Percentiles rank a stretch among this genome's conserved stretches.
Evolutionary conservation across 2,329 filamentous ascomycete species (phyloP).

Genomic region (Penicillium sclerotigenum): DNA sequence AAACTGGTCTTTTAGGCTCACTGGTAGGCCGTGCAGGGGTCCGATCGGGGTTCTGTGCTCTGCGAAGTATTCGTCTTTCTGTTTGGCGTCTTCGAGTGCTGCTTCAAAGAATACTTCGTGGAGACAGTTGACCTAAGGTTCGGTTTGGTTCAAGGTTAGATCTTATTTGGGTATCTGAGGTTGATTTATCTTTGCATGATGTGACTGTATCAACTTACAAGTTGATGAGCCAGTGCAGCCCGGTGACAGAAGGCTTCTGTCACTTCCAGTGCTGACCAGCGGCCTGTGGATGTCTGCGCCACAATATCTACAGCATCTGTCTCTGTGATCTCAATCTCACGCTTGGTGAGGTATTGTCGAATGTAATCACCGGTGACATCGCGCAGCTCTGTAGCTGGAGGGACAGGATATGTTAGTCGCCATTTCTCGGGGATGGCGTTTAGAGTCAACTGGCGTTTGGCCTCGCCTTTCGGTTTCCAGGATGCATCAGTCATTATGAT

Average conservation of each 20-base stretch:
- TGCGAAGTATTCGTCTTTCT: slow-evolving; percentile 48
- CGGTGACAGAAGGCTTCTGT: slow-evolving; percentile 57
- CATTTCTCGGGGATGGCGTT: slow-evolving; percentile 57
- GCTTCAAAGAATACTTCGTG: slow-evolving; percentile 55
- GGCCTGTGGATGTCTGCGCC: slow-evolving; percentile 51
- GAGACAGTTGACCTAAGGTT: slow-evolving; percentile 48
- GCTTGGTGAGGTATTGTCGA: slow-evolving; percentile 52
- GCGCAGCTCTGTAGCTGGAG: slow-evolving; percentile 50
- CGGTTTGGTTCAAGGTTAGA: background rate
- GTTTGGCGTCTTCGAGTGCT: slow-evolving; percentile 49
- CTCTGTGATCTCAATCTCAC: slow-evolving; percentile 61
- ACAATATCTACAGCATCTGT: slow-evolving; percentile 57
- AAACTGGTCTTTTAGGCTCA: slow-evolving; percentile 53
- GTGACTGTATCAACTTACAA: slow-evolving; percentile 37
- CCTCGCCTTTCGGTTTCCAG: slow-evolving; percentile 52
- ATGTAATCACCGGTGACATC: slow-evolving; percentile 58
- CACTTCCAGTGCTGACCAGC: slow-evolving; percentile 57
- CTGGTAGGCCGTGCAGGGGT: slow-evolving; percentile 61
- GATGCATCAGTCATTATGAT: slow-evolving; percentile 21
- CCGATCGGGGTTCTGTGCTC: slow-evolving; percentile 49
- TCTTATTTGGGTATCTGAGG: background rate
- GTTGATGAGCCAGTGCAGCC: slow-evolving; percentile 57
- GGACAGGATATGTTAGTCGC: slow-evolving; percentile 48
- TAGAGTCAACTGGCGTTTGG: slow-evolving; percentile 55
- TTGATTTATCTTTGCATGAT: background rate